A percentile compares a stretch with the other conserved stretches of the same genome.
Conservation (phyloP, 306 rosid genomes). For the Vachellia pachyceras region DNA sequence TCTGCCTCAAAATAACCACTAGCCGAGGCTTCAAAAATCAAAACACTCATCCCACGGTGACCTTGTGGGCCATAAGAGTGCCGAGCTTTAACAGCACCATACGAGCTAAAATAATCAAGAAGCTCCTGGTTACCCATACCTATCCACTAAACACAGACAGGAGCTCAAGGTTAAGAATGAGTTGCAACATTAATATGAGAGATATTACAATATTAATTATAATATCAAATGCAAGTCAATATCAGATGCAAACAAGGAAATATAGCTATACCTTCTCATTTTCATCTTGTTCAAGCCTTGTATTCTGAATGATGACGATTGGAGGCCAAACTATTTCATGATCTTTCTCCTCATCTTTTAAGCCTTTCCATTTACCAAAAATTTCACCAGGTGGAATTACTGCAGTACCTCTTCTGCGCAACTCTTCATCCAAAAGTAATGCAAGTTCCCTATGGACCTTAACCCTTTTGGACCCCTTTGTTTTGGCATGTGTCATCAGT, state of each 20-base stretch:
- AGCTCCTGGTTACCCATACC: slow-evolving; percentile 89
- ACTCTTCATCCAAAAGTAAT: slow-evolving; percentile 68
- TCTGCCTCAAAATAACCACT: slow-evolving; percentile 77
- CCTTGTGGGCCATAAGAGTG: slow-evolving; percentile 88
- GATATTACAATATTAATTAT: neutral
- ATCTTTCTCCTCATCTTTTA: slow-evolving; percentile 63
- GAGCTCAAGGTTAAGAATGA: neutral
- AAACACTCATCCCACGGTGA: slow-evolving; percentile 77
- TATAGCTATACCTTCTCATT: slow-evolving; percentile 58
- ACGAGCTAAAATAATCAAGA: slow-evolving; percentile 58
- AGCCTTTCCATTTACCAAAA: slow-evolving; percentile 81
- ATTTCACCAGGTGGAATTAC: slow-evolving; percentile 68
- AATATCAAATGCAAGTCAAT: neutral
- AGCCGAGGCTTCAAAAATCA: slow-evolving; percentile 82
- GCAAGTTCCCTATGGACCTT: slow-evolving; percentile 74
- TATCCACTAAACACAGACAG: slow-evolving; percentile 49
- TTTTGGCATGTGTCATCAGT: slow-evolving; percentile 73
- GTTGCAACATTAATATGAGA: neutral
- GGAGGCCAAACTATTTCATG: slow-evolving; percentile 85
- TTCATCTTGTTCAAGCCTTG: slow-evolving; percentile 67
- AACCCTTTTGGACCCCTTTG: slow-evolving; percentile 73
- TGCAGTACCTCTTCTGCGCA: slow-evolving; percentile 64
- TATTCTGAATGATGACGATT: slow-evolving; percentile 71
- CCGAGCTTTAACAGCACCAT: slow-evolving; percentile 60
- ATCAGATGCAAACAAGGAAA: slow-evolving; percentile 15